Evolutionary conservation across 2,329 filamentous ascomycete genomes (phyloP).

Genomic region (Hypoxylon sp.): DNA sequence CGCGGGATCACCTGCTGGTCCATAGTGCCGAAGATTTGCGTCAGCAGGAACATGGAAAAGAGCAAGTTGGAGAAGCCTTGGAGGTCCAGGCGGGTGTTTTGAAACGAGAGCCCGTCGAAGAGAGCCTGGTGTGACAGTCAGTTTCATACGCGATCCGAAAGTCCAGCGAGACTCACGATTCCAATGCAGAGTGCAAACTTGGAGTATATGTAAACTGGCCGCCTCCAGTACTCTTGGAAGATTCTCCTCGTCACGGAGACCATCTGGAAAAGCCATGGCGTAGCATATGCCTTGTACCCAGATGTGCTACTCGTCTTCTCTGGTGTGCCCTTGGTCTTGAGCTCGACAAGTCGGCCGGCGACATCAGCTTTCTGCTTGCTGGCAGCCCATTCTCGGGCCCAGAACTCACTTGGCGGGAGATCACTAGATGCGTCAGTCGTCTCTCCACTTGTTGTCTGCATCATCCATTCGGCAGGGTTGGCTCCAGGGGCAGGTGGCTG

Average conservation of each 20-base stretch:
- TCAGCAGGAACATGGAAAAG: conserved; percentile 39
- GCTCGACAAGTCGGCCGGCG: too few species aligned
- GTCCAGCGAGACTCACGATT: conserved; percentile 15
- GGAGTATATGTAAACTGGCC: conserved; percentile 29
- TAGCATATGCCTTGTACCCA: too few species aligned
- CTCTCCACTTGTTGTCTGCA: too few species aligned
- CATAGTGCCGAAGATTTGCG: conserved; percentile 81
- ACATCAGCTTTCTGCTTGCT: too few species aligned
- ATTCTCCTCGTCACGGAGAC: conserved; percentile 19
- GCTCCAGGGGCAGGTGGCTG: conserved; percentile 70
- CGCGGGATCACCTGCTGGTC: conserved; percentile 84
- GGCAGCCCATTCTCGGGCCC: neutral
- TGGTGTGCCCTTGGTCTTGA: too few species aligned
- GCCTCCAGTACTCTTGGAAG: conserved; percentile 34
- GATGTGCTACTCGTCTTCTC: too few species aligned
- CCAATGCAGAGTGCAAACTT: conserved; percentile 26
- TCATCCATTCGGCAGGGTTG: conserved; percentile 86
- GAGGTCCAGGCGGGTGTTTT: conserved; percentile 77
- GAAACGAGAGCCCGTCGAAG: conserved; percentile 86
- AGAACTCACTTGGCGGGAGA: too few species aligned
- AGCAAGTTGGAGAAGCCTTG: conserved; percentile 80
- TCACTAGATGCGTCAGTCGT: too few species aligned
- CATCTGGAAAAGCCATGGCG: conserved; percentile 68
- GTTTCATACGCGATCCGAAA: conserved; percentile 47
- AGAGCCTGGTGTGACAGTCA: conserved; percentile 61